Percentiles rank a stretch among this genome's conserved stretches.
phyloP scores from a whole-genome alignment of 805 yeast genomes.

The Kodamaea lidongshanica region DNA sequence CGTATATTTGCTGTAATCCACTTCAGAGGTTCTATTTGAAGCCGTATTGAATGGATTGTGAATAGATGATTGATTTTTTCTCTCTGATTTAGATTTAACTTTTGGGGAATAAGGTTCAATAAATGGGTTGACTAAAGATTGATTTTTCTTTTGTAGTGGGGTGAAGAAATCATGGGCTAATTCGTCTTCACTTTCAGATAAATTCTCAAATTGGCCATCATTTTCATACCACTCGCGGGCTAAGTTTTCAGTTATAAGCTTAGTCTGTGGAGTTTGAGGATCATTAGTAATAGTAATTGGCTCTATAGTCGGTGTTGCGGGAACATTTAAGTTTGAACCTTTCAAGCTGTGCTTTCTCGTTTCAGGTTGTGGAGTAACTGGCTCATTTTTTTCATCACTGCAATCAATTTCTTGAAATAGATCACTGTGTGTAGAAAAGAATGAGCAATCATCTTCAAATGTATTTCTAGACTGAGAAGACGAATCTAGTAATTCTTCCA shows the following conservation, averaged over 20 bases:
- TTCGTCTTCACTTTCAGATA: conserved; percentile 8
- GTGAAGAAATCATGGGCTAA: conserved; percentile 4
- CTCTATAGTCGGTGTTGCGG: too few relatives aligned
- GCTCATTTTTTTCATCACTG: conserved; percentile 3
- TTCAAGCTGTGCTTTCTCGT: too few relatives aligned
- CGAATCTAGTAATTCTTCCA: conserved; percentile 5
- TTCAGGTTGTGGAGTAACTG: background rate
- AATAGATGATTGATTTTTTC: conserved; percentile 2
- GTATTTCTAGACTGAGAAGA: background rate
- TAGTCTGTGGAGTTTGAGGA: conserved; percentile 7
- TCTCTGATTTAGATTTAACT: conserved; percentile 4
- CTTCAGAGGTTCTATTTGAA: background rate
- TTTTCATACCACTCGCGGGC: conserved; percentile 8
- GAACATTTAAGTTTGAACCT: too few relatives aligned
- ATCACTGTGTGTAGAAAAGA: conserved; percentile 1
- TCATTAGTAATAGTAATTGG: too few relatives aligned
- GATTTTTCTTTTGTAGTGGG: conserved; percentile 1
- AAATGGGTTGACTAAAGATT: conserved; percentile 4
- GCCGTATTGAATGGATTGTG: conserved; percentile 6
- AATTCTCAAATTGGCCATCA: too few relatives aligned
- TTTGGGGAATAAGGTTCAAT: background rate
- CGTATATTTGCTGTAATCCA: conserved; percentile 31
- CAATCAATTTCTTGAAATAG: conserved; percentile 6
- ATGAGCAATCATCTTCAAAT: background rate
- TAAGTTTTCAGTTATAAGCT: conserved; percentile 6